Base-by-base conservation (phyloP, 2,329 filamentous ascomycete species). In the Epicoccum nigrum region DNA sequence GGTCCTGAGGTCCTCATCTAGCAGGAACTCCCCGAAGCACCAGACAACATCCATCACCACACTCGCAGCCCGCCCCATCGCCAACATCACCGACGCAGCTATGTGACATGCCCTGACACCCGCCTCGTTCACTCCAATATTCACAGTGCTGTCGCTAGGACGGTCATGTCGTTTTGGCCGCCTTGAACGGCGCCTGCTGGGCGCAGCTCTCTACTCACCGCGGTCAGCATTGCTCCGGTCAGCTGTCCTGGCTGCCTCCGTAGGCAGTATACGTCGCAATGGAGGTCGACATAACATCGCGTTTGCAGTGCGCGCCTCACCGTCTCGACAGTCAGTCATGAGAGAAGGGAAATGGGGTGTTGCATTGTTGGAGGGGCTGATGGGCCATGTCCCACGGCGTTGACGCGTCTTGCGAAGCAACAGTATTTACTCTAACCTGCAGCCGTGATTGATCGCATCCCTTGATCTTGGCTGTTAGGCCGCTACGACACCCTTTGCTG, bases 1-100 rank as follows among this genome's bases (percentile, higher is more conserved):
- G n/a, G n/a, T n/a, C n/a, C n/a, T n/a, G n/a, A n/a, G n/a, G n/a
- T n/a, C n/a, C n/a, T n/a, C n/a, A n/a, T 35, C 31, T 25, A 54
- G 51, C 43, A 54, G 40, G 51, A 54, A 47, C 45, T 47, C 55
- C 48, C 55, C 48, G 40, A 55, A 51, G 43, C 50, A 48, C 45
- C 42, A 48, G 48, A 41, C 48, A 48, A 34, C 42, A 17, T 31
- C 11, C 45, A 45, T 33, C 28, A 45, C 43, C 45, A 43, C 37
- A 35, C 46, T 42, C 51, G 30, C 23, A 19, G 31, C 49, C 6
- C 20, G 13, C 41, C 21, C 37, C 34, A 23, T 45, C 48, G 21
- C 13, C 34, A 13, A 37, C 23, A n/a, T 41, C n/a, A 33, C 41
- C 20, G 31, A 19, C 34, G 31, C 38, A 55, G 49, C 52, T 58